Evolutionary conservation across 768 basidiomycete species (phyloP).

Genomic region (Leucosporidium yakuticum): DNA sequence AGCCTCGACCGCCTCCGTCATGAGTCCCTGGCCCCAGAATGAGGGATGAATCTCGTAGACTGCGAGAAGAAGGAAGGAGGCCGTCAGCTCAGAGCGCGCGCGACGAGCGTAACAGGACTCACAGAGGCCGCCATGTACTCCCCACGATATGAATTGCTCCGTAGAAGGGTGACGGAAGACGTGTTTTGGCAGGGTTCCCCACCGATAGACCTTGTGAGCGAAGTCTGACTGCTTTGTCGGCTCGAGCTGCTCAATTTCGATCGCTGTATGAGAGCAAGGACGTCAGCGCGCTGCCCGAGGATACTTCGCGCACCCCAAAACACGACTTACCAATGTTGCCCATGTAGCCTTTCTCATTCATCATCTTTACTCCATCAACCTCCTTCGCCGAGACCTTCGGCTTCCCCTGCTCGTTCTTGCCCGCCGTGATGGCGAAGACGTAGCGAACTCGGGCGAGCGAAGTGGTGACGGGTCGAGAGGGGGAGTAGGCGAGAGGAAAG

Average conservation of each 20-base stretch:
- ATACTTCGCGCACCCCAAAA: too few relatives aligned
- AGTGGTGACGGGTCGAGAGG: neutral
- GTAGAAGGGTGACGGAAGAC: neutral
- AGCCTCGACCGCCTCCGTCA: neutral
- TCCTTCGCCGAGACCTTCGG: neutral
- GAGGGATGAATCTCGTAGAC: neutral
- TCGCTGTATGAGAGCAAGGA: neutral
- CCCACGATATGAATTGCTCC: neutral
- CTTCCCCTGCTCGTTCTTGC: neutral
- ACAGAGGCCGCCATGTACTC: neutral
- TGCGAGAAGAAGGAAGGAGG: neutral
- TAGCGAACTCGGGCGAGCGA: neutral
- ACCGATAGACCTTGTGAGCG: too few relatives aligned
- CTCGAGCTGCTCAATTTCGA: neutral
- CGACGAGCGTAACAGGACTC: neutral
- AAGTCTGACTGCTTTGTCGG: too few relatives aligned
- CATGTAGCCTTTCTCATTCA: neutral
- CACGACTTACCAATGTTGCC: neutral
- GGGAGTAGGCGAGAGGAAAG: neutral
- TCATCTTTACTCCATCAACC: neutral
- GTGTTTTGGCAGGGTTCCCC: too few relatives aligned
- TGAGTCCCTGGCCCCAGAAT: neutral
- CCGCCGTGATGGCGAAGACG: neutral
- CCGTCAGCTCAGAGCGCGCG: neutral
- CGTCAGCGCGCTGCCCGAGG: neutral